Evolutionary conservation across 2,329 filamentous ascomycete genomes (phyloP).

Genomic region (Fusarium dlaminii): DNA sequence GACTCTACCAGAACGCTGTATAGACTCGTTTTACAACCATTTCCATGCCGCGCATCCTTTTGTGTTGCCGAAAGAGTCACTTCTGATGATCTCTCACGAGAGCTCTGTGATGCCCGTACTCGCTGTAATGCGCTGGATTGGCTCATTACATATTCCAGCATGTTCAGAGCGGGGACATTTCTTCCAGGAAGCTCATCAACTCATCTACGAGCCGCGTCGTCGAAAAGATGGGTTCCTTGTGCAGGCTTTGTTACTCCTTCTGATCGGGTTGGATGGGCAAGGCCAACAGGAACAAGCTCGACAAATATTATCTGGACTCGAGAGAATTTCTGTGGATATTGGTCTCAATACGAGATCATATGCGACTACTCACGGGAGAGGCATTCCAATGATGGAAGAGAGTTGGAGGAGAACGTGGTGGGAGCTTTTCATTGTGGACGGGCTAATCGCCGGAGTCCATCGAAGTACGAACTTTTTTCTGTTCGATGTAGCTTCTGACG

Average conservation of each 20-base stretch:
- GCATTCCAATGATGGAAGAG: constrained; percentile 77
- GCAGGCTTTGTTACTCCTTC: constrained; percentile 80
- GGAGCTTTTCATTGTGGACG: constrained; percentile 83
- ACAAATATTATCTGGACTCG: constrained; percentile 72
- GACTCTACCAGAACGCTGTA: constrained; percentile 61
- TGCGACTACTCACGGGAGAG: constrained; percentile 69
- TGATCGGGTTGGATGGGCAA: constrained; percentile 81
- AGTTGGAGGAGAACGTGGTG: constrained; percentile 92
- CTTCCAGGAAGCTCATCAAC: constrained; percentile 66
- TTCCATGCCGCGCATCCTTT: constrained; percentile 69
- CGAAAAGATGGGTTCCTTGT: constrained; percentile 71
- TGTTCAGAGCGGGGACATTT: constrained; percentile 58
- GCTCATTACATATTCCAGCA: constrained; percentile 64
- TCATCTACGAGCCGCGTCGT: constrained; percentile 58
- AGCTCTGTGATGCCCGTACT: constrained; percentile 59
- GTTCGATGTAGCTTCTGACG: constrained; percentile 72
- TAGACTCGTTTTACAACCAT: constrained; percentile 67
- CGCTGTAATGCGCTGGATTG: constrained; percentile 65
- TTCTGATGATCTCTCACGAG: constrained; percentile 60
- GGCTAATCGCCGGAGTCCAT: constrained; percentile 84
- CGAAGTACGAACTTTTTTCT: constrained; percentile 75
- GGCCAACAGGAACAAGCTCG: constrained; percentile 76
- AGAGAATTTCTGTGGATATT: constrained; percentile 77
- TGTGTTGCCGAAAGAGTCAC: constrained; percentile 61
- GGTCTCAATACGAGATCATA: constrained; percentile 78